Percentiles rank a stretch among this genome's conserved stretches.
Evolutionary conservation across 2,329 filamentous ascomycete species (phyloP).

Genomic region (Volutella citrinella): DNA sequence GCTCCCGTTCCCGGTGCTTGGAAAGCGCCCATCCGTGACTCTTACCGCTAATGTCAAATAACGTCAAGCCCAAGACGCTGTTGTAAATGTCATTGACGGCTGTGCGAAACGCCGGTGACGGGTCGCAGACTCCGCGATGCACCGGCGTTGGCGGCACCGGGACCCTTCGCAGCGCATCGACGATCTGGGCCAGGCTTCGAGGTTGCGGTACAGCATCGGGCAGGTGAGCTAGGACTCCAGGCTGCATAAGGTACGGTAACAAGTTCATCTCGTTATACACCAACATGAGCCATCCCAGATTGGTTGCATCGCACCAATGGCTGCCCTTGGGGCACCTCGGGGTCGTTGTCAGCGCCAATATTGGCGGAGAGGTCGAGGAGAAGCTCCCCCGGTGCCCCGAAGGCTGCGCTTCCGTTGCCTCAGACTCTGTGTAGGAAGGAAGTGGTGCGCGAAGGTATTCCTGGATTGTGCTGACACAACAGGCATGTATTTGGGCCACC

Average conservation of each 20-base stretch:
- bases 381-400: constrained; percentile 19
- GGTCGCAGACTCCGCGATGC: constrained; percentile 47
- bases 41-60: constrained; percentile 46
- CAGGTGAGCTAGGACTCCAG: constrained; percentile 22
- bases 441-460: constrained; percentile 41
- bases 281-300: constrained; percentile 54
- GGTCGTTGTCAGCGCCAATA: constrained; percentile 31
- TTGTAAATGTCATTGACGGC: constrained; percentile 50
- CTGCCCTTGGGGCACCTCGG: constrained; percentile 49
- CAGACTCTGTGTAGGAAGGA: constrained; percentile 13
- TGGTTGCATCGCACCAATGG: constrained; percentile 49
- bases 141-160: constrained; percentile 42
- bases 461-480: constrained; percentile 40
- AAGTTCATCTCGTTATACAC: constrained; percentile 46
- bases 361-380: constrained; percentile 13
- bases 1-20: constrained; percentile 33
- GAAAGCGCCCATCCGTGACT: constrained; percentile 49
- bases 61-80: constrained; percentile 46
- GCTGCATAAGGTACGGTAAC: constrained; percentile 38
- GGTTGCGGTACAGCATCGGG: constrained; percentile 23
- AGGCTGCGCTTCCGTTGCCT: constrained; percentile 16
- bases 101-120: constrained; percentile 43
- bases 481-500: constrained; percentile 47
- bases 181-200: constrained; percentile 43
- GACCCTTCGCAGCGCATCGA: constrained; percentile 41